Evolutionary conservation across 2,329 filamentous ascomycete species (phyloP).

Genomic region (Cordyceps cateniannulata): DNA sequence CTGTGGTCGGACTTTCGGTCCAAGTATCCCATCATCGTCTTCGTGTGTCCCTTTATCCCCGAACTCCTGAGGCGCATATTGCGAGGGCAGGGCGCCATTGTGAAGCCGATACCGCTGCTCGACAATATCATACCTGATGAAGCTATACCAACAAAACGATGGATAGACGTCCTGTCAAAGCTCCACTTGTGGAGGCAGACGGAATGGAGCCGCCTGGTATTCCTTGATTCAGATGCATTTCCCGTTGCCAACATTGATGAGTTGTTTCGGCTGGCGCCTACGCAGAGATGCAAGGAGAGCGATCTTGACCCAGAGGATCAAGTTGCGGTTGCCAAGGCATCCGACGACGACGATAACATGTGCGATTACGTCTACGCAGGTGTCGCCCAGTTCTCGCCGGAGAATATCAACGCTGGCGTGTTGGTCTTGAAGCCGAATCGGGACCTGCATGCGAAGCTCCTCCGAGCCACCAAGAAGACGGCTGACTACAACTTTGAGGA

Average conservation of each 20-base stretch:
- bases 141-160: not conserved
- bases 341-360: not conserved
- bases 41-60: not conserved
- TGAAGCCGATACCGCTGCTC: not conserved
- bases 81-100: not conserved
- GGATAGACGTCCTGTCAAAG: not conserved
- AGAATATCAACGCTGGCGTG: not conserved
- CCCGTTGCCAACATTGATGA: not conserved
- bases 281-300: too few relatives aligned
- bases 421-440: not conserved
- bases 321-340: too few relatives aligned
- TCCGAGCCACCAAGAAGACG: not conserved
- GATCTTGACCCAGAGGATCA: too few relatives aligned
- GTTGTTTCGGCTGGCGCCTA: not conserved
- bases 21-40: not conserved
- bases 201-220: not conserved
- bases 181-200: not conserved
- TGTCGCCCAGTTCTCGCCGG: not conserved
- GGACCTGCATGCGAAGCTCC: not conserved
- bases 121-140: constrained; percentile 1
- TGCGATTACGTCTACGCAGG: constrained; percentile 1
- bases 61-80: not conserved
- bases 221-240: not conserved
- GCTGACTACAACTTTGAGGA: not conserved
- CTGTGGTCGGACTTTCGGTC: not conserved